Evolutionary conservation across 192 early-diverging fungal species (phyloP), one percentile per base, ranked within the genome.

Genomic region (Mortierella alpina): DNA sequence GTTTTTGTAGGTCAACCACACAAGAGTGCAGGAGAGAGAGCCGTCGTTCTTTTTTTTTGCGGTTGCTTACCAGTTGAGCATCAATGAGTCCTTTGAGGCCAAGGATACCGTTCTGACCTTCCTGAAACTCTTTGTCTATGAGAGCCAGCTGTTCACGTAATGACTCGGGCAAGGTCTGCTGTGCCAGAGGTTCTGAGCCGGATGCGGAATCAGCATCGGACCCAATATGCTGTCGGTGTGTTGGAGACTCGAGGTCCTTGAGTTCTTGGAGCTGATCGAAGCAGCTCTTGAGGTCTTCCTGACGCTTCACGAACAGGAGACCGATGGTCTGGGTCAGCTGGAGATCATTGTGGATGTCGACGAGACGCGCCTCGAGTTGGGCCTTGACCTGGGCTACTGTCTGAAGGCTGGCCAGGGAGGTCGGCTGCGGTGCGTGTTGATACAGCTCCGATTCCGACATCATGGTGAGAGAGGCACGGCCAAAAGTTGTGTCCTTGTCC

Each of bases 11-110:
- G 31, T 31, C 13, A 56, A 20, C 13, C 31, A 49, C 15, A 46
- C 23, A 61, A n/a, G 23, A 65, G 14, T 51, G 2, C 22, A 18
- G 14, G 17, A 4, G n/a, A 4, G n/a, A 40, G 48, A 11, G 17
- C 8, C 13, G 40, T n/a, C n/a, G 31, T 41, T 17, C 5, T 15
- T 66, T n/a, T 57, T 18, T 57, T 18, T 57, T 20, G n/a, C 41
- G 6, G 11, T 60, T 18, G 17, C 77, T 72, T 72, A 80, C 77
- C 77, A 80, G 40, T 56, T 80, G 77, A 39, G 77, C 77, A 42
- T 80, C 77, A n/a, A 80, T 72, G 18, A 80, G 69, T 18, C 69
- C 65, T 23, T 80, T 80, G 39, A 80, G 77, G 1, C 68, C 77
- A 2, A 72, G 58, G 49, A 80, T 72, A 11, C 77, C 77, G 31